These are phyloP conservation scores for Trichophyton benhamiae DNA, from an alignment of 2,329 filamentous ascomycete genomes.

Conservation along the genomic window DNA sequence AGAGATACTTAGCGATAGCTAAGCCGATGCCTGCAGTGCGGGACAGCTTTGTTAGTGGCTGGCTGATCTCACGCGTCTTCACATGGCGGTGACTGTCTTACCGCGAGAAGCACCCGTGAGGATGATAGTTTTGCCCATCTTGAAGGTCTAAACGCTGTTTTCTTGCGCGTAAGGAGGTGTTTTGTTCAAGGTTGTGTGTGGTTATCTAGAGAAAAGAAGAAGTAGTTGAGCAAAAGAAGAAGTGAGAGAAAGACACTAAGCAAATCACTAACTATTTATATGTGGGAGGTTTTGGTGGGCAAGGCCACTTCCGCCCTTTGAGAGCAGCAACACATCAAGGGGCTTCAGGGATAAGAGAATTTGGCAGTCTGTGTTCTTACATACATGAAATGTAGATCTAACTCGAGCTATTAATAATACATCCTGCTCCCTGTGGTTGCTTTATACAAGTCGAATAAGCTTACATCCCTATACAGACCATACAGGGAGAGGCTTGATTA, in stretches of 20 bases:
- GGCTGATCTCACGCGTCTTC: background rate
- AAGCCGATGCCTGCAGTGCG: conserved; percentile 46
- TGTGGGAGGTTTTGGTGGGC: background rate
- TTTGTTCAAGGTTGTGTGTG: background rate
- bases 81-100: conserved; percentile 17
- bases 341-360: background rate
- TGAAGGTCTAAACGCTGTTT: background rate
- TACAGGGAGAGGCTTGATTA: background rate
- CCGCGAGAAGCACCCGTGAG: conserved; percentile 56
- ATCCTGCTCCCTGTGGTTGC: background rate
- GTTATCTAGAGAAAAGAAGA: background rate
- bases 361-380: background rate
- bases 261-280: background rate
- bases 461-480: background rate
- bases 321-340: background rate
- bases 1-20: conserved; percentile 48
- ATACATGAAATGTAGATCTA: too few relatives aligned
- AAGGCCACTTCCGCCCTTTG: background rate
- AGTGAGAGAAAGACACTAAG: background rate
- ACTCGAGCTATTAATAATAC: background rate
- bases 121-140: conserved; percentile 49
- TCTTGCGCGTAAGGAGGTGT: background rate
- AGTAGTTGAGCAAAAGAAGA: background rate
- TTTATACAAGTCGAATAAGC: background rate
- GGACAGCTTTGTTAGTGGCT: conserved; percentile 3